phyloP scores from a whole-genome alignment of 2,329 filamentous ascomycete species.

The Dothideomycetidae sp. region DNA sequence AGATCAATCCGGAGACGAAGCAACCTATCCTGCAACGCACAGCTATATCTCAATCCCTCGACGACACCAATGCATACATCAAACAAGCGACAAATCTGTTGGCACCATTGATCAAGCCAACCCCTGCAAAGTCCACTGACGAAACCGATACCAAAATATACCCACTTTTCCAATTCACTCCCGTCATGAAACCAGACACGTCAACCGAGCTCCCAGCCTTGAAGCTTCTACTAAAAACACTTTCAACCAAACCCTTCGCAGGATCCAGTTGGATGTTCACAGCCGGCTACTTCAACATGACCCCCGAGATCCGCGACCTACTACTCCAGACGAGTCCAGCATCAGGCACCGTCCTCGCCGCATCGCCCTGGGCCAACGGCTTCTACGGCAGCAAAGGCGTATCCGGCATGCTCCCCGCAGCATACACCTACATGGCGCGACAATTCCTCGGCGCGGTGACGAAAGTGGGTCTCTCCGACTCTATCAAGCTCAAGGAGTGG shows the following conservation, averaged over 20 bases:
- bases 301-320: constrained; percentile 64
- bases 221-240: constrained; percentile 54
- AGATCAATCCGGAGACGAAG: constrained; percentile 39
- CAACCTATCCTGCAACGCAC: neutral
- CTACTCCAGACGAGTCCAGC: constrained; percentile 58
- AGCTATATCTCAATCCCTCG: constrained; percentile 35
- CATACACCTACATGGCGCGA: constrained; percentile 77
- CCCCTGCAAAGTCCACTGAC: constrained; percentile 16
- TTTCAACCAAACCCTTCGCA: constrained; percentile 49
- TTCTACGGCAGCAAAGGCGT: constrained; percentile 83
- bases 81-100: constrained; percentile 52
- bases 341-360: constrained; percentile 74
- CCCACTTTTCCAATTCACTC: constrained; percentile 75
- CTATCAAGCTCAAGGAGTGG: constrained; percentile 77
- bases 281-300: constrained; percentile 96
- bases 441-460: constrained; percentile 58
- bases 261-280: constrained; percentile 87
- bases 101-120: constrained; percentile 46
- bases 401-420: constrained; percentile 77
- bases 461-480: constrained; percentile 37
- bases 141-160: constrained; percentile 61
- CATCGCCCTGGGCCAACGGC: constrained; percentile 84
- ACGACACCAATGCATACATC: constrained; percentile 61
- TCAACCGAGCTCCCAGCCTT: constrained; percentile 84
- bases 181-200: constrained; percentile 60